phyloP scores from a whole-genome alignment of 768 basidiomycete genomes.

The Cystobasidiopsis lactophilus region DNA sequence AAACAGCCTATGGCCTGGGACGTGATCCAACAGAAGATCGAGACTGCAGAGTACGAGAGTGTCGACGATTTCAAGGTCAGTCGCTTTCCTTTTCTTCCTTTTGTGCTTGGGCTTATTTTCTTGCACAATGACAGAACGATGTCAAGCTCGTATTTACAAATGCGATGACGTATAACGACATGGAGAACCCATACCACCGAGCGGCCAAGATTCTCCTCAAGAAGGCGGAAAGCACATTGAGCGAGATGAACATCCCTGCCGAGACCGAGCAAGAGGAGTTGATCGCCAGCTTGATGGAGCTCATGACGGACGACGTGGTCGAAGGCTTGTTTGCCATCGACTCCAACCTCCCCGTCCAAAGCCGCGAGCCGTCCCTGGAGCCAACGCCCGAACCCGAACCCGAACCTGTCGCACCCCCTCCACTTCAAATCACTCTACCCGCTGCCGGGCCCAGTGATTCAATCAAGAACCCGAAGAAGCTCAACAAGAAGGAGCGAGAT shows the following conservation, averaged over 20 bases:
- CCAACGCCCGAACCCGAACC: not conserved
- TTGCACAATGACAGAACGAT: constrained; percentile 35
- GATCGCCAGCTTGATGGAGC: not conserved
- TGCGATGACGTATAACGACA: constrained; percentile 63
- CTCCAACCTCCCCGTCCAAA: no score
- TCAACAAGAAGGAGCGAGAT: not conserved
- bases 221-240: constrained; percentile 28
- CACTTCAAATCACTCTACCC: not conserved
- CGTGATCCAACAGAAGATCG: constrained; percentile 77
- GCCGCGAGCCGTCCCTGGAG: not conserved
- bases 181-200: constrained; percentile 47
- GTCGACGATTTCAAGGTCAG: constrained; percentile 42
- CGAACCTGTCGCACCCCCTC: not conserved
- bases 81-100: not conserved
- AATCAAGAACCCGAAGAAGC: not conserved
- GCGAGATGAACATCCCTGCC: constrained; percentile 20
- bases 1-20: constrained; percentile 78
- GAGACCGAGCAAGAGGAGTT: constrained; percentile 10
- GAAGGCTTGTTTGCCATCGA: not conserved
- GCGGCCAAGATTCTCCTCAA: constrained; percentile 42
- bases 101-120: not conserved
- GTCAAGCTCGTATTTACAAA: constrained; percentile 71
- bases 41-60: constrained; percentile 57
- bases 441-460: not conserved
- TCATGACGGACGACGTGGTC: constrained; percentile 22